Conservation (phyloP, 2,329 filamentous ascomycete species). For the Penicillium sp. region DNA sequence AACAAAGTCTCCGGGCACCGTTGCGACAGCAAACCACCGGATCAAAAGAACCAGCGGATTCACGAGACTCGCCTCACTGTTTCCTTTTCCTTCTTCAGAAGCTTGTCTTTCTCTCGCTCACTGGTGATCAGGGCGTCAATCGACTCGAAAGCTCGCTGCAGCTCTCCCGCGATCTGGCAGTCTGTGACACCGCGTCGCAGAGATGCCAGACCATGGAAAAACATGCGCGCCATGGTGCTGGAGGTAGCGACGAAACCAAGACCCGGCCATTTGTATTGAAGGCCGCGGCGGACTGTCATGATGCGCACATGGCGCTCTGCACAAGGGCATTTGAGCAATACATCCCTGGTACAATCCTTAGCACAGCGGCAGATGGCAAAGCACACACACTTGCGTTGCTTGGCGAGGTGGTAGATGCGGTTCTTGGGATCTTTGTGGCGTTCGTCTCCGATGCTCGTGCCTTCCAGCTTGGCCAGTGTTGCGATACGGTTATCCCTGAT, state of each 20-base stretch:
- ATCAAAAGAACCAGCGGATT: too few species aligned
- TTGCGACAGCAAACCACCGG: too few species aligned
- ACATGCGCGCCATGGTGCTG: conserved; percentile 28
- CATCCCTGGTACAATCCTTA: conserved; percentile 33
- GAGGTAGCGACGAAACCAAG: neutral
- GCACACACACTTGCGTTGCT: conserved; percentile 41
- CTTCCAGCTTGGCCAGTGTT: conserved; percentile 36
- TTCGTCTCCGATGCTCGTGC: conserved; percentile 37
- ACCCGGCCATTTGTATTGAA: conserved; percentile 4
- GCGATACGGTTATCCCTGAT: conserved; percentile 36
- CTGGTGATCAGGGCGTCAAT: conserved; percentile 34
- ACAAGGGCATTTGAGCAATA: conserved; percentile 37
- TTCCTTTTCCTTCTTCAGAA: too few species aligned
- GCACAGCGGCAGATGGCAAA: conserved; percentile 35
- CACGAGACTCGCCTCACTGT: too few species aligned
- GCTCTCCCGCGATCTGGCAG: conserved; percentile 25
- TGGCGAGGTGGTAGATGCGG: conserved; percentile 29
- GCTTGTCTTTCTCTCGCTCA: conserved; percentile 21
- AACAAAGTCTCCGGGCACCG: too few species aligned
- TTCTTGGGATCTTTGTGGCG: conserved; percentile 30
- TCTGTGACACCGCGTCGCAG: conserved; percentile 24
- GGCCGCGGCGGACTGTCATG: conserved; percentile 26
- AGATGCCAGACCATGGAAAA: conserved; percentile 33
- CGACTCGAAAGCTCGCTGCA: conserved; percentile 27
- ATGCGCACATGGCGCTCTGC: conserved; percentile 36